phyloP scores from a whole-genome alignment of 2,329 filamentous ascomycete genomes.

The Lasiodiplodia theobromae region DNA sequence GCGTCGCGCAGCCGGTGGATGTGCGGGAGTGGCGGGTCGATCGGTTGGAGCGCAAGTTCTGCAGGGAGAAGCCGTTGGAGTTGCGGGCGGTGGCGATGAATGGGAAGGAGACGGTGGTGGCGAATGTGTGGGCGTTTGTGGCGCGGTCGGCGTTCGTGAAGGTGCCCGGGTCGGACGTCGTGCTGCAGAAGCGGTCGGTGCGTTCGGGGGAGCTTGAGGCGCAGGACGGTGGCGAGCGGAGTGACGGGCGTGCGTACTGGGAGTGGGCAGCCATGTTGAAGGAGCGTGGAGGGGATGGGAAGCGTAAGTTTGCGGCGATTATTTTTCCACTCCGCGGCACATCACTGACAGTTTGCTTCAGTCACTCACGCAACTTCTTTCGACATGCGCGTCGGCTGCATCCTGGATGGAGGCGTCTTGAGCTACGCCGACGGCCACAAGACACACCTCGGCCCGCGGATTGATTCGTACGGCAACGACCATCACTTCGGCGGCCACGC shows the following conservation, averaged over 20 bases:
- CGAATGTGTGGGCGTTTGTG: conserved; percentile 47
- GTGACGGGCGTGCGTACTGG: conserved; percentile 20
- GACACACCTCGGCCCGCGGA: conserved; percentile 52
- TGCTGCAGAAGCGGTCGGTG: conserved; percentile 50
- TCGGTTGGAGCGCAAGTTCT: conserved; percentile 44
- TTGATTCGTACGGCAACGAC: background rate
- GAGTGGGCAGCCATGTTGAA: conserved; percentile 36
- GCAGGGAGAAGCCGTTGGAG: conserved; percentile 39
- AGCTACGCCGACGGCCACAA: conserved; percentile 54
- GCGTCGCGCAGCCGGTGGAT: background rate
- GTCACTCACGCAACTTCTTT: conserved; percentile 52
- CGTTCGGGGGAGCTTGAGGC: background rate
- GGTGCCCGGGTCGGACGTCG: conserved; percentile 49
- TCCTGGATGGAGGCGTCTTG: conserved; percentile 56
- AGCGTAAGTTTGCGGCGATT: conserved; percentile 32
- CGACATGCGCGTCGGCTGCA: conserved; percentile 54
- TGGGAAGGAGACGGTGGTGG: conserved; percentile 45
- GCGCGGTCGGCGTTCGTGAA: conserved; percentile 42
- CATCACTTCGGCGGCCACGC: conserved; percentile 39
- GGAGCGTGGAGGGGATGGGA: conserved; percentile 32
- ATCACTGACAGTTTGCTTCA: background rate
- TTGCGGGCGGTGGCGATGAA: conserved; percentile 50
- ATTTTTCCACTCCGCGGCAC: too few relatives aligned
- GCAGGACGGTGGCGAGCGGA: background rate
- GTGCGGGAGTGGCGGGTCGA: background rate